phyloP scores from a whole-genome alignment of 106 monocot genomes.

The Acorus gramineus region DNA sequence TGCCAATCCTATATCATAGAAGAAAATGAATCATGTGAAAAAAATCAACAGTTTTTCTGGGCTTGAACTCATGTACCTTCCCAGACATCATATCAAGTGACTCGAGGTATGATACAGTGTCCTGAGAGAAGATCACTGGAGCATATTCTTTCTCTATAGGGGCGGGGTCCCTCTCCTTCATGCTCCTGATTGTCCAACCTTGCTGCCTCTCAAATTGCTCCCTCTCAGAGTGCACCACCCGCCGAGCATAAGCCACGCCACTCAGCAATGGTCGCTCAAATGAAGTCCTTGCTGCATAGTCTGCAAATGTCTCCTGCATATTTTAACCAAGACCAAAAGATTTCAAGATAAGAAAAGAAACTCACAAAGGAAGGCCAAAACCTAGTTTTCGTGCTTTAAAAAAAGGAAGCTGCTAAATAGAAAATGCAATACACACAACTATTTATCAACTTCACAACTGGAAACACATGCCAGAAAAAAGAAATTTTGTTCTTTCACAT shows the following conservation, averaged over 20 bases:
- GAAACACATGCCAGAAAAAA: too few species aligned
- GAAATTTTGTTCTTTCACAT: too few species aligned
- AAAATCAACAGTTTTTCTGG: background rate
- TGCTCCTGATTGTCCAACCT: slow-evolving; percentile 87
- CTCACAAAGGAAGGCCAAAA: too few species aligned
- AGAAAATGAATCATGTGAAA: background rate
- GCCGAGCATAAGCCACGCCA: slow-evolving; percentile 91
- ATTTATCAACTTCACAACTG: too few species aligned
- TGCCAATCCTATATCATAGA: too few species aligned
- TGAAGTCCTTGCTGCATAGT: slow-evolving; percentile 76
- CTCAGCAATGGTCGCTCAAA: slow-evolving; percentile 87
- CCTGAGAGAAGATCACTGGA: slow-evolving; percentile 91
- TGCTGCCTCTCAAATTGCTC: slow-evolving; percentile 72
- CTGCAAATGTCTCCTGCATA: slow-evolving; percentile 65
- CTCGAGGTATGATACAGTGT: slow-evolving; percentile 88
- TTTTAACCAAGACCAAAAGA: too few species aligned
- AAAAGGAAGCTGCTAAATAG: too few species aligned
- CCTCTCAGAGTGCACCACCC: slow-evolving; percentile 74
- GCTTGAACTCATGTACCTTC: slow-evolving; percentile 27
- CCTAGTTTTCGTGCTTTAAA: too few species aligned
- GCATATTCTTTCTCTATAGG: slow-evolving; percentile 87
- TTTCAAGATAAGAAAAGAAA: too few species aligned
- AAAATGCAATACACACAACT: too few species aligned
- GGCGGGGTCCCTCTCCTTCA: slow-evolving; percentile 64
- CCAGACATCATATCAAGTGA: slow-evolving; percentile 98